These are phyloP conservation scores for Esteya vermicola DNA, from an alignment of 2,329 filamentous ascomycete species.

Conservation along the genomic window DNA sequence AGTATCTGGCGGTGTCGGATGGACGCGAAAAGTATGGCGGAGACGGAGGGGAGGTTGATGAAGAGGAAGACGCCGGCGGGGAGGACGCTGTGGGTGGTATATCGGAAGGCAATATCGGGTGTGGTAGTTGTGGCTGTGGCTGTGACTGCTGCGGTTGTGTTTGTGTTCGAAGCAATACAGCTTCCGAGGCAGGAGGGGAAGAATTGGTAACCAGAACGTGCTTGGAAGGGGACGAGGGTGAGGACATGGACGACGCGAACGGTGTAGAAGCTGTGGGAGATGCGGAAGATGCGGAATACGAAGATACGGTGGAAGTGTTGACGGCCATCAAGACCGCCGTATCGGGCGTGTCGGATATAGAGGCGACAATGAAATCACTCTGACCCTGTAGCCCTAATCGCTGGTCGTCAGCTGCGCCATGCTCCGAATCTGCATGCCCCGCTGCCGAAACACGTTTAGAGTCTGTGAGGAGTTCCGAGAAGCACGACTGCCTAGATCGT, in stretches of 20 bases:
- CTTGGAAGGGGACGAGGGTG: not conserved
- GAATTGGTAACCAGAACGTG: too few relatives aligned
- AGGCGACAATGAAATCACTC: too few relatives aligned
- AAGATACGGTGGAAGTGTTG: not conserved
- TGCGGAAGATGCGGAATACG: not conserved
- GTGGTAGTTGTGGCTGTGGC: not conserved
- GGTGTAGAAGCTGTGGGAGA: not conserved
- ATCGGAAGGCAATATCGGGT: too few relatives aligned
- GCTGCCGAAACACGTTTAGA: not conserved
- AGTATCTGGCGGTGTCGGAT: not conserved
- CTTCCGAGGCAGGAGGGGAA: too few relatives aligned
- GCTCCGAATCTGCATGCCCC: not conserved
- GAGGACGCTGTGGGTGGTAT: too few relatives aligned
- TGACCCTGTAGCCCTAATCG: too few relatives aligned
- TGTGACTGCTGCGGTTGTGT: too few relatives aligned
- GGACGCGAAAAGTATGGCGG: not conserved
- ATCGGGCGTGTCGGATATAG: constrained; percentile 18
- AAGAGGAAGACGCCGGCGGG: not conserved
- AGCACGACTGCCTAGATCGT: not conserved
- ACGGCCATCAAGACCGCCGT: constrained; percentile 9
- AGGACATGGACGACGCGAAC: not conserved
- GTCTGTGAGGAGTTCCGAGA: not conserved
- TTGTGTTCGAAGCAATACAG: too few relatives aligned
- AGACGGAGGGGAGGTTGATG: not conserved
- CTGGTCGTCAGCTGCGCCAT: not conserved